Conservation (phyloP, 371 early-diverging fungal genomes). For the Fennellomyces sp. region DNA sequence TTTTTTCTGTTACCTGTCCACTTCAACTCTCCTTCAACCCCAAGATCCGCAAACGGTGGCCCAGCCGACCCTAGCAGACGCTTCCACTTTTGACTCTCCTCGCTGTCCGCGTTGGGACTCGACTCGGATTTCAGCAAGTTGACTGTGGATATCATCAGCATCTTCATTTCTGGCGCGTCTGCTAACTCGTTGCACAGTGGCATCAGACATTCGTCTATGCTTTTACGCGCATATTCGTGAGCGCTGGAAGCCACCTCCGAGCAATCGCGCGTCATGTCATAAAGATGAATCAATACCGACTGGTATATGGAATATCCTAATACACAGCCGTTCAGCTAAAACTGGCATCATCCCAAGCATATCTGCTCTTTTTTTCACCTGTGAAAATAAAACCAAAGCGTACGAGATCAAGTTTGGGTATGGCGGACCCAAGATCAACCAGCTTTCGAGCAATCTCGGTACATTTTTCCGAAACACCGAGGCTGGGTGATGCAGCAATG, state of each 20-base stretch:
- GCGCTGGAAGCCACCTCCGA: background rate
- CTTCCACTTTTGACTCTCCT: background rate
- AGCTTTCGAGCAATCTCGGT: background rate
- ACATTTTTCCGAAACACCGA: background rate
- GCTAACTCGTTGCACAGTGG: background rate
- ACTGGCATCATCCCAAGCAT: too few relatives aligned
- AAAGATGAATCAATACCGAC: background rate
- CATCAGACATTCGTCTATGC: background rate
- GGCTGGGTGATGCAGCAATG: conserved; percentile 11
- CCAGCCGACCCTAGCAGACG: background rate
- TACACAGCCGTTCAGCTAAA: background rate
- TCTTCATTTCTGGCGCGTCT: background rate
- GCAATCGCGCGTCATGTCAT: background rate
- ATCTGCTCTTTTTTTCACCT: background rate
- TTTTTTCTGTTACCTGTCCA: background rate
- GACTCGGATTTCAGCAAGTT: background rate
- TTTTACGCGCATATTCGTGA: background rate
- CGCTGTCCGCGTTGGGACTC: background rate
- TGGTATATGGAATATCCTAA: conserved; percentile 7
- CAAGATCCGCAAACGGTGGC: background rate
- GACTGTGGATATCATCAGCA: background rate
- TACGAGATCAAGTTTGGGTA: background rate
- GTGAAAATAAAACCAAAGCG: conserved; percentile 6
- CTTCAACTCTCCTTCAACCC: background rate
- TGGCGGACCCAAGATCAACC: background rate